Conservation (phyloP, 169 alveolate genomes). For the Plasmodium inui region DNA sequence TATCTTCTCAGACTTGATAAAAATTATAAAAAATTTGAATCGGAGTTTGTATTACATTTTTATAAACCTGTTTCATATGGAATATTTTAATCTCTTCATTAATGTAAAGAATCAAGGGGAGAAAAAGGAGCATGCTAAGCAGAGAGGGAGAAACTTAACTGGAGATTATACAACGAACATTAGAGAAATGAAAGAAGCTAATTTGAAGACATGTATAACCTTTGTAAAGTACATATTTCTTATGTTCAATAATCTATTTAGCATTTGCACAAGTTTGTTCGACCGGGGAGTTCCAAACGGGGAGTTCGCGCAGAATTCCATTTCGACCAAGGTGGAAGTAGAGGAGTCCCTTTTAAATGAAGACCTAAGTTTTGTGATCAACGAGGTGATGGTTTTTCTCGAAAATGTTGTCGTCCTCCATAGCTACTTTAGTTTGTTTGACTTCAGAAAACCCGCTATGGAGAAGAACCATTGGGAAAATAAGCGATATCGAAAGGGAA, state of each 20-base stretch:
- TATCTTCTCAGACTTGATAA: constrained; percentile 14
- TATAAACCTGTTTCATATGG: constrained; percentile 44
- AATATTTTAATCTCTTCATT: constrained; percentile 54
- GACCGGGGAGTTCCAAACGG: constrained; percentile 12
- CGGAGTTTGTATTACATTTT: constrained; percentile 61
- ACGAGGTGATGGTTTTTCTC: constrained; percentile 45
- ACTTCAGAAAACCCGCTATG: neutral
- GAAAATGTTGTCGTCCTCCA: constrained; percentile 33
- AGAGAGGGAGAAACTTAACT: neutral
- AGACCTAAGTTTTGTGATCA: constrained; percentile 54
- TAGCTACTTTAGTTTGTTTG: constrained; percentile 9
- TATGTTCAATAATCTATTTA: constrained; percentile 55
- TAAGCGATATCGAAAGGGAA: neutral
- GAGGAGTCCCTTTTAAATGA: constrained; percentile 8
- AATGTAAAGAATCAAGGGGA: neutral
- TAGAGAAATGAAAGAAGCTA: neutral
- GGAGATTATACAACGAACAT: neutral
- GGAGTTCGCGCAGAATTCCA: constrained; percentile 5
- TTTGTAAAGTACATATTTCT: constrained; percentile 64
- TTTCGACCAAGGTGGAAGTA: constrained; percentile 58
- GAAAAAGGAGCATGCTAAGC: neutral
- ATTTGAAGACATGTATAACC: constrained; percentile 16
- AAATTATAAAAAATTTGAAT: constrained; percentile 50
- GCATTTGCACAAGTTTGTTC: constrained; percentile 47
- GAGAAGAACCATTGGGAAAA: neutral